Evolutionary conservation across 108 stramenopile genomes (phyloP).

Genomic region (Nannochloropsis gaditana): DNA sequence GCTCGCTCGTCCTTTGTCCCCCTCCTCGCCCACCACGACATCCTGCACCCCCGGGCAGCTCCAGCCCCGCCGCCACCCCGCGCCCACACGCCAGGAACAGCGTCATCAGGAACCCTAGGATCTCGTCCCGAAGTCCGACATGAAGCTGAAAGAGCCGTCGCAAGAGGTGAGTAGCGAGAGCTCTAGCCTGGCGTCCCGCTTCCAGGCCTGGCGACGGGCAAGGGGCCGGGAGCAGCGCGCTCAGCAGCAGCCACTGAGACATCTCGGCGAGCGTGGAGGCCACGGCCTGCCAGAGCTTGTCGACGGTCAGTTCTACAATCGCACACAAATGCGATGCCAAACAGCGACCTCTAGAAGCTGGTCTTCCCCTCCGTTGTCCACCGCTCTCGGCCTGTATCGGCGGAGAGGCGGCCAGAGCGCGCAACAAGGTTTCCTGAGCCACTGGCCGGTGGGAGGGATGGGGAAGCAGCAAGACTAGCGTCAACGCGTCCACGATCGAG

Average conservation of each 20-base stretch:
- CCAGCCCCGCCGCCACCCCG: background rate
- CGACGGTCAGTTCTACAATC: background rate
- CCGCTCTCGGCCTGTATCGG: background rate
- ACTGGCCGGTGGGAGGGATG: background rate
- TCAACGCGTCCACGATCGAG: slow-evolving; percentile 7
- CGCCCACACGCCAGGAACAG: background rate
- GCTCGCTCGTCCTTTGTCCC: background rate
- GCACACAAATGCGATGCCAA: background rate
- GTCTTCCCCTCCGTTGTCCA: background rate
- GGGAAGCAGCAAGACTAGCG: background rate
- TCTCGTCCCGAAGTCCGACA: slow-evolving; percentile 8
- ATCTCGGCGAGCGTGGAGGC: background rate
- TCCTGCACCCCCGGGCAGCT: background rate
- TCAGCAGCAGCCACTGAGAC: background rate
- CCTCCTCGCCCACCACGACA: too few relatives aligned
- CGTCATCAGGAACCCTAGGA: background rate
- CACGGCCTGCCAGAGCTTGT: background rate
- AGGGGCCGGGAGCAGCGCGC: background rate
- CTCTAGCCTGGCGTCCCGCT: background rate
- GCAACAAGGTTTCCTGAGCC: background rate
- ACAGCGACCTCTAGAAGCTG: background rate
- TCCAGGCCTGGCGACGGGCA: background rate
- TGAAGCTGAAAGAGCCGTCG: background rate
- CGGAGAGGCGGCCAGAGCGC: background rate
- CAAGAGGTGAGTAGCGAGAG: background rate